phyloP scores from a whole-genome alignment of 352 stramenopile genomes.

The Globisporangium nunn region DNA sequence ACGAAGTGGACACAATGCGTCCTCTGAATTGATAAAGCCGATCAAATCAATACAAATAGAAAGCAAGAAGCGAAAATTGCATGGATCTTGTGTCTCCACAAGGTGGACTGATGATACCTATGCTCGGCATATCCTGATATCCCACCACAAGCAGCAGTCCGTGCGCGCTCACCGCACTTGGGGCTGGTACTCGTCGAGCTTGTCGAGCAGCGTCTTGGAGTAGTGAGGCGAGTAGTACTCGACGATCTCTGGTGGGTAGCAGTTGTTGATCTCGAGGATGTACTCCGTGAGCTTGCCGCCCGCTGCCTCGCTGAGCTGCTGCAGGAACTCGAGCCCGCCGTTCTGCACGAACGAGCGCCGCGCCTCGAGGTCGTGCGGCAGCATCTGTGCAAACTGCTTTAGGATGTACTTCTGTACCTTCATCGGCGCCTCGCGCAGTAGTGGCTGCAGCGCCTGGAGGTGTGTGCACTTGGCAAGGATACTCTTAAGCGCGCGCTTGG shows the following conservation, averaged over 20 bases:
- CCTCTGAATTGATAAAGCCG: too few relatives aligned
- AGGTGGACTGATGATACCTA: too few relatives aligned
- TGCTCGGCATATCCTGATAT: too few relatives aligned
- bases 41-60: too few relatives aligned
- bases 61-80: too few relatives aligned
- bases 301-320: slow-evolving; percentile 89
- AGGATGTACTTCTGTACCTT: slow-evolving; percentile 97
- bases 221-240: slow-evolving; percentile 96
- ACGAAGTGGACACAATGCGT: too few relatives aligned
- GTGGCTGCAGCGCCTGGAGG: slow-evolving; percentile 87
- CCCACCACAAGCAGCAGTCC: too few relatives aligned
- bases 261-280: slow-evolving; percentile 95
- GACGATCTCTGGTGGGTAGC: slow-evolving; percentile 94
- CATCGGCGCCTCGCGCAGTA: slow-evolving; percentile 88
- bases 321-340: slow-evolving; percentile 89
- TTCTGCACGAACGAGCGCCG: slow-evolving; percentile 91
- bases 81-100: too few relatives aligned
- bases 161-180: slow-evolving; percentile 52
- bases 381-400: slow-evolving; percentile 92
- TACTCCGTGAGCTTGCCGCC: slow-evolving; percentile 93
- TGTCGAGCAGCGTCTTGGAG: slow-evolving; percentile 93
- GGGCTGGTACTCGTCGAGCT: slow-evolving; percentile 93
- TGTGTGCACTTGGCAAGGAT: slow-evolving; percentile 94
- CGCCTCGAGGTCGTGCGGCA: slow-evolving; percentile 91
- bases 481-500: slow-evolving; percentile 92